A percentile compares a stretch with the other conserved stretches of the same genome.
phyloP scores from a whole-genome alignment of 2,329 filamentous ascomycete genomes.

The Fusarium algeriense region DNA sequence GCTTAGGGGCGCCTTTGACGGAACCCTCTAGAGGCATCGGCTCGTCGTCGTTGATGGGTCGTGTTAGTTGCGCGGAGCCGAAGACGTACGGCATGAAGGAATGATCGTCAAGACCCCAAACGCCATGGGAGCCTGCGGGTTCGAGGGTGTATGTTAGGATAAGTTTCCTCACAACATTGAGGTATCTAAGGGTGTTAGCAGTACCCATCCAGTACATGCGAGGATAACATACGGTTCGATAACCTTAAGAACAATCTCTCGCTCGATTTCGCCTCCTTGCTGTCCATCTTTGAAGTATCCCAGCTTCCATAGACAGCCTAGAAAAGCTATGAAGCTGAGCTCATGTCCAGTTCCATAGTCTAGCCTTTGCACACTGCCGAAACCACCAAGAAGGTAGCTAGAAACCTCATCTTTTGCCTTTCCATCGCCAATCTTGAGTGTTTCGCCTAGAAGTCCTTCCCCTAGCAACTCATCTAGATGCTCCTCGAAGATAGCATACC shows the following conservation, averaged over 20 bases:
- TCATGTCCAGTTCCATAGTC: conserved; percentile 98
- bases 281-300: conserved; percentile 76
- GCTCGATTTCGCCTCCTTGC: conserved; percentile 71
- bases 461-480: conserved; percentile 58
- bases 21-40: conserved; percentile 84
- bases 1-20: conserved; percentile 75
- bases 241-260: conserved; percentile 83
- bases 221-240: conserved; percentile 78
- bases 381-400: conserved; percentile 84
- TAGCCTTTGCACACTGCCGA: conserved; percentile 88
- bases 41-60: conserved; percentile 73
- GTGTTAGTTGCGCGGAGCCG: conserved; percentile 89
- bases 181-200: conserved; percentile 67
- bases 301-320: conserved; percentile 92
- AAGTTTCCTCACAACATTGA: conserved; percentile 82
- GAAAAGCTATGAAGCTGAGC: conserved; percentile 91
- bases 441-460: conserved; percentile 48
- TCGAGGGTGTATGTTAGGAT: conserved; percentile 94
- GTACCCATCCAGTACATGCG: background rate
- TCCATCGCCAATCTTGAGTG: conserved; percentile 50
- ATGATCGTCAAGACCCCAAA: conserved; percentile 99
- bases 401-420: conserved; percentile 75
- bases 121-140: conserved; percentile 94
- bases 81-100: conserved; percentile 95
- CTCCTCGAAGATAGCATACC: conserved; percentile 78